These are phyloP conservation scores for Saccharomycopsis crataegensis DNA, from an alignment of 1,139 yeast genomes.

Conservation along the genomic window DNA sequence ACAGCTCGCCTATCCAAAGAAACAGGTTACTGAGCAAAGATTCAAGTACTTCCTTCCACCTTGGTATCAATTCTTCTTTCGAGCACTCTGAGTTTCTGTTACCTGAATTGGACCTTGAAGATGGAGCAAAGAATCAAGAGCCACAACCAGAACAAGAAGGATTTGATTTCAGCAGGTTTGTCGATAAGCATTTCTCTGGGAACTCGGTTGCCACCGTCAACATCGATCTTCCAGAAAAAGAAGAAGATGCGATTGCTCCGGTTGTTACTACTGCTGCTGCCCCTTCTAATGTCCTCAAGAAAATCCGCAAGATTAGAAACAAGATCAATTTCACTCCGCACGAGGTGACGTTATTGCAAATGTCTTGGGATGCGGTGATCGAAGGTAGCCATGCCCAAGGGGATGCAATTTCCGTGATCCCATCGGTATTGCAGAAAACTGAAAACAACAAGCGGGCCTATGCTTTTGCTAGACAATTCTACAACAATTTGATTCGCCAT, in stretches of 20 bases:
- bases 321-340: constrained; percentile 6
- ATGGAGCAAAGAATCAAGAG: background rate
- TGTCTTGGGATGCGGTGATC: constrained; percentile 14
- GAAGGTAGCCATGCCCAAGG: background rate
- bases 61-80: no score
- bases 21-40: background rate
- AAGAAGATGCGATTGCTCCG: no score
- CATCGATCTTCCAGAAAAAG: background rate
- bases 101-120: background rate
- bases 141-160: background rate
- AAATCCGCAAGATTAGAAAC: constrained; percentile 13
- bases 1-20: constrained; percentile 6
- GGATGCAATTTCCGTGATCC: background rate
- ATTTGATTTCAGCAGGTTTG: background rate
- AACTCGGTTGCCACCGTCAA: background rate
- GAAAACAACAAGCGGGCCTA: constrained; percentile 11
- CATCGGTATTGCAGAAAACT: background rate
- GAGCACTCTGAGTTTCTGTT: background rate
- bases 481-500: constrained; percentile 16
- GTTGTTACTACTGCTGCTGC: background rate
- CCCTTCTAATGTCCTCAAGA: constrained; percentile 1
- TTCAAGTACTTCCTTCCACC: no score
- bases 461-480: constrained; percentile 18
- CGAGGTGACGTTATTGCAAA: constrained; percentile 7
- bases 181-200: constrained; percentile 2